Base-by-base conservation (phyloP, 2,329 filamentous ascomycete genomes). In the Botrytis cinerea region DNA sequence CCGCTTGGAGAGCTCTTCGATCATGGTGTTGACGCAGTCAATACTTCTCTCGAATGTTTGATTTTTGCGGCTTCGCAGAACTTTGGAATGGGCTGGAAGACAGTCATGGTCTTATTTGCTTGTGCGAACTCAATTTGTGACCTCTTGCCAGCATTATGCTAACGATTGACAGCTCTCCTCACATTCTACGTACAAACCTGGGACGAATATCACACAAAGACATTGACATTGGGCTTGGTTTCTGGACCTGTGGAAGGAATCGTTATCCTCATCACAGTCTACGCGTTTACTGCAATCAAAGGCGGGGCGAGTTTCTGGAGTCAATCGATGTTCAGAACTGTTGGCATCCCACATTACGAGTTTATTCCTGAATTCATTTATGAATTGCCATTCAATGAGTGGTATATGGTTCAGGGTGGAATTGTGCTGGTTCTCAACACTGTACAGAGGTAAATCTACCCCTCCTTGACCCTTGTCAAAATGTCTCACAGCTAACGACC, bases 161-260 rank as follows among this genome's bases (percentile, higher is more conserved):
- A 75, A 77, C 69, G 22, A 28, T 35, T 25, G n/a, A 20, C 75
- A 94, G 92, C 93, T 10, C 89, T 95, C 74, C 86, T 97, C 79
- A 98, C 96, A n/a, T 99, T 99, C 83, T 98, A 98, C 83, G 92
- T 98, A 60, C 96, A 98, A 82, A 98, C 96, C 48, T 99, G 96
- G 96, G 96, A 99, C 81, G 96, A 98, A 82, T 99, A 98, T 84
- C 95, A 98, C 84, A 99, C 96, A 70, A 95, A 98, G 83, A 96
- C 95, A 4, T 88, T 99, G 66, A 98, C 94, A 1, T 89, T 99
- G 9, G 96, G 96, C 74, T 85, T 98, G 75, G 87, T 99, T 77
- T 98, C 95, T 76, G 96, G 96, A 0, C 96, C 96, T 6, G 96
- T 99, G 54, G 96, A 99, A 84, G 96, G 96, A 70, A 92, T 99